A percentile compares a stretch with the other conserved stretches of the same genome.
Evolutionary conservation across 1,284 basidiomycete species (phyloP).

Genomic region (Apiotrichum montevideense): DNA sequence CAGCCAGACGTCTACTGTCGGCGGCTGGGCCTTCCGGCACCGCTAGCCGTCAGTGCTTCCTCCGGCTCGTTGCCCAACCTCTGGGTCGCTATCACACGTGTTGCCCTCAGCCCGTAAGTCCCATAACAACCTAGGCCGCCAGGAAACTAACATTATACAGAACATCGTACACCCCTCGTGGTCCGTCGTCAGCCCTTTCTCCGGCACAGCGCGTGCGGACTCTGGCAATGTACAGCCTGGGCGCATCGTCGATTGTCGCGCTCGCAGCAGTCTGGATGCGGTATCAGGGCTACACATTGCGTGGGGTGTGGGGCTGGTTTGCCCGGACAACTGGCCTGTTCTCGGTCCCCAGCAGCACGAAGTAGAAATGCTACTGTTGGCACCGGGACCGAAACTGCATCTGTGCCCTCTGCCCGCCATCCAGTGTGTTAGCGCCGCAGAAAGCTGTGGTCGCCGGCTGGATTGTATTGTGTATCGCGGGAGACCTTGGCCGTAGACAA

Average conservation of each 20-base stretch:
- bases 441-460: too few species aligned
- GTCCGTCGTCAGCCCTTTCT: constrained; percentile 30
- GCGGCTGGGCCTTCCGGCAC: constrained; percentile 73
- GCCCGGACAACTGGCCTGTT: constrained; percentile 18
- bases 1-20: constrained; percentile 96
- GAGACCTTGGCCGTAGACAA: too few species aligned
- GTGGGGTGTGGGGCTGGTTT: constrained; percentile 41
- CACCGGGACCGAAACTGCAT: too few species aligned
- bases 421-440: too few species aligned
- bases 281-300: constrained; percentile 40
- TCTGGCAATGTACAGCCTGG: constrained; percentile 27
- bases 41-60: constrained; percentile 83
- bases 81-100: constrained; percentile 43
- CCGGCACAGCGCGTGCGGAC: constrained; percentile 32
- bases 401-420: too few species aligned
- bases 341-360: background rate
- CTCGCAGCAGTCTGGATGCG: constrained; percentile 39
- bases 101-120: constrained; percentile 41
- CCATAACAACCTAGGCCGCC: too few species aligned
- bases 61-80: constrained; percentile 50
- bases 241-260: constrained; percentile 23
- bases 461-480: too few species aligned
- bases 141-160: constrained; percentile 8
- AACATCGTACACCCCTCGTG: constrained; percentile 37
- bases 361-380: too few species aligned